Evolutionary conservation across 2,329 filamentous ascomycete genomes (phyloP).

Genomic region (Cordyceps pruinosa): DNA sequence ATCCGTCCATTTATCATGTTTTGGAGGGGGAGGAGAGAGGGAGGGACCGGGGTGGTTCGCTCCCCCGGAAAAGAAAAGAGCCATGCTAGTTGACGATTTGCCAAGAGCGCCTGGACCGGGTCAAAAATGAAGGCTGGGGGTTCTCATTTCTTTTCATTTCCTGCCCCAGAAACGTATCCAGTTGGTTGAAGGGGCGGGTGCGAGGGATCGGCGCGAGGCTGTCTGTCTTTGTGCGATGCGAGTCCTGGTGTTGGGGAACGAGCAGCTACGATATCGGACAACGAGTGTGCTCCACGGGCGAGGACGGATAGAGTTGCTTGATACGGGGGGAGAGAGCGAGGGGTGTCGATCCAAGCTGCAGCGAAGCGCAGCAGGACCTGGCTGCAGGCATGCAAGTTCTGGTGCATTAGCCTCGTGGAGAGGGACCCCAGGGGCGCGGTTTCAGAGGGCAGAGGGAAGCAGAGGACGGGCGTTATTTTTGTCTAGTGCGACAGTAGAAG

Average conservation of each 20-base stretch:
- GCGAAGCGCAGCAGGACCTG: not conserved
- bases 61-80: not conserved
- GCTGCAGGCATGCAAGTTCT: not conserved
- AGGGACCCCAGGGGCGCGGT: not conserved
- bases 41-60: too few species aligned
- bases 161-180: not conserved
- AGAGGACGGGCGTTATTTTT: too few species aligned
- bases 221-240: not conserved
- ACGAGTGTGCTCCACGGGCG: not conserved
- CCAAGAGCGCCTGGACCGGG: not conserved
- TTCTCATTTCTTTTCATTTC: not conserved
- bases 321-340: not conserved
- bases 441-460: too few species aligned
- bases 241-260: not conserved
- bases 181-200: not conserved
- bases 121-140: not conserved
- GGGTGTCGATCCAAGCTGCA: conserved; percentile 4
- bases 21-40: not conserved
- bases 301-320: conserved; percentile 6
- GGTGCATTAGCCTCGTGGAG: not conserved
- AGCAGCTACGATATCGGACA: not conserved
- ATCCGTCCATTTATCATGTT: not conserved
- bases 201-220: not conserved
- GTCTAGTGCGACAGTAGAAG: too few species aligned
- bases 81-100: conserved; percentile 3